These are phyloP conservation scores for Alternaria sp. DNA, from an alignment of 2,329 filamentous ascomycete genomes.

Conservation along the genomic window DNA sequence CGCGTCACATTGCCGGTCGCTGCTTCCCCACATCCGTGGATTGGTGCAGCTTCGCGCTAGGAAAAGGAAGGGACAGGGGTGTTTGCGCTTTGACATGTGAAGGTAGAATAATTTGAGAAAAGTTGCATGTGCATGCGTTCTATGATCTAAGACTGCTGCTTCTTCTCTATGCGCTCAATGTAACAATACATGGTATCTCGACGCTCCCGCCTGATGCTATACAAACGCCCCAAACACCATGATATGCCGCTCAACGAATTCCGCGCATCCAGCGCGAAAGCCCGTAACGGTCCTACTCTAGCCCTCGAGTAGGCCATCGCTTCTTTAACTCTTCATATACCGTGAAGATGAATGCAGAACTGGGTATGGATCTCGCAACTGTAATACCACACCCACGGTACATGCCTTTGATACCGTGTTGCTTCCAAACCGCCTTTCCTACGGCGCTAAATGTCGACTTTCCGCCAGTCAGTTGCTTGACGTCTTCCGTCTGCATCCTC, in stretches of 20 bases:
- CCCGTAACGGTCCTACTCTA: conserved; percentile 1
- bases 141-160: neutral
- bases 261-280: neutral
- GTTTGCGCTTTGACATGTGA: conserved; percentile 35
- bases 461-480: conserved; percentile 59
- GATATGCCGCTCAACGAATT: neutral
- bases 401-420: conserved; percentile 81
- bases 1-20: conserved; percentile 40
- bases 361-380: conserved; percentile 83
- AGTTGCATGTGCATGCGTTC: conserved; percentile 21
- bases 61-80: conserved; percentile 17
- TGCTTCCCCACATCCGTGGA: conserved; percentile 37
- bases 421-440: conserved; percentile 74
- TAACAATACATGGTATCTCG: conserved; percentile 18
- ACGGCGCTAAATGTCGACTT: conserved; percentile 76
- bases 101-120: conserved; percentile 4
- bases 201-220: conserved; percentile 8
- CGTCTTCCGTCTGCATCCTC: conserved; percentile 88
- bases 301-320: conserved; percentile 37
- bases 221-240: conserved; percentile 15
- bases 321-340: conserved; percentile 85
- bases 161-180: conserved; percentile 2
- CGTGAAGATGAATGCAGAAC: conserved; percentile 97
- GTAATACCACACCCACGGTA: conserved; percentile 97
- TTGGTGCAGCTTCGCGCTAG: conserved; percentile 22